Evolutionary conservation across 2,329 filamentous ascomycete genomes (phyloP).

Genomic region (Phaeophleospora eucalypticola): DNA sequence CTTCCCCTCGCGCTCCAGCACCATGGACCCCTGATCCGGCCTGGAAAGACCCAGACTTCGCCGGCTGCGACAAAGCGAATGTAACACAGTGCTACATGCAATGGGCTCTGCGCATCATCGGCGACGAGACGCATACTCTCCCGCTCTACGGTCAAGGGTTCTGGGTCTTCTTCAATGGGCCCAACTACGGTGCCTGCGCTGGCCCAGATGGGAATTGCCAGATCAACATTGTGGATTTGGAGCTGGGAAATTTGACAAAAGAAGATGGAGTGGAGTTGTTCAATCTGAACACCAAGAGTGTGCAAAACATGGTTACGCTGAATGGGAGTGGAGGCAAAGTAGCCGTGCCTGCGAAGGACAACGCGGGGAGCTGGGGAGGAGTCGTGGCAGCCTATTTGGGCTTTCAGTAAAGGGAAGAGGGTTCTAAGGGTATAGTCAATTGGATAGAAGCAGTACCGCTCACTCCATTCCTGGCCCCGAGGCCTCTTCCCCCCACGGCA

Average conservation of each 20-base stretch:
- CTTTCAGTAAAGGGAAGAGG: neutral
- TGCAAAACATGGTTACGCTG: slow-evolving; percentile 24
- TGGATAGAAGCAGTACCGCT: no score
- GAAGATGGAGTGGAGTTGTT: slow-evolving; percentile 18
- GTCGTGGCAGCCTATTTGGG: slow-evolving; percentile 22
- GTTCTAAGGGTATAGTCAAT: slow-evolving; percentile 8
- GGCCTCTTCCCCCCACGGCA: no score
- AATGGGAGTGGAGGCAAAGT: slow-evolving; percentile 13
- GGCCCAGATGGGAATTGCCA: slow-evolving; percentile 37
- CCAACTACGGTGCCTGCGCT: slow-evolving; percentile 14
- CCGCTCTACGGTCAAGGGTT: slow-evolving; percentile 39
- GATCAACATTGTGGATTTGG: slow-evolving; percentile 29
- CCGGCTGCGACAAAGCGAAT: slow-evolving; percentile 20
- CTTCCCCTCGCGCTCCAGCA: slow-evolving; percentile 32
- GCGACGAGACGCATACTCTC: slow-evolving; percentile 31
- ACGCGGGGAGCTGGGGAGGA: slow-evolving; percentile 25
- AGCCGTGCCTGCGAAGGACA: slow-evolving; percentile 14
- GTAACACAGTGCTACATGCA: slow-evolving; percentile 35
- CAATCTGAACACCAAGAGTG: slow-evolving; percentile 23
- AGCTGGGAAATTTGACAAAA: slow-evolving; percentile 2
- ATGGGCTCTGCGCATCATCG: slow-evolving; percentile 23
- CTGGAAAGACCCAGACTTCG: slow-evolving; percentile 31
- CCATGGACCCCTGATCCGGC: slow-evolving; percentile 40
- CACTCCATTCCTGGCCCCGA: no score
- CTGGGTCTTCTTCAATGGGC: slow-evolving; percentile 40